Conservation (phyloP, 2,329 filamentous ascomycete genomes). For the Nectriaceae sp. region DNA sequence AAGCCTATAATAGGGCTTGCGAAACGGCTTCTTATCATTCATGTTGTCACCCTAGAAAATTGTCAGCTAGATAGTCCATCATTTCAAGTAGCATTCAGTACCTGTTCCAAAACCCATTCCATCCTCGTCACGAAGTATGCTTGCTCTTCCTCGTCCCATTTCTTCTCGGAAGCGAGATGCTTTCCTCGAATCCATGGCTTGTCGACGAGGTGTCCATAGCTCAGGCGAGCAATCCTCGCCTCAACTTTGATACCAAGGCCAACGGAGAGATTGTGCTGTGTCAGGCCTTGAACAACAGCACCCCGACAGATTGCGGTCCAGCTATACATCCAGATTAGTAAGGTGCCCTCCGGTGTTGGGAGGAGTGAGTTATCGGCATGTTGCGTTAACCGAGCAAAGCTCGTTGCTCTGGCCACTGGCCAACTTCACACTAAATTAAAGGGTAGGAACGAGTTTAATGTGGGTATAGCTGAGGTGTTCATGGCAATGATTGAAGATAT, state of each 20-base stretch:
- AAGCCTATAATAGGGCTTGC: accelerated
- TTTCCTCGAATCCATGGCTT: background rate
- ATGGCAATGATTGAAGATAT: too few relatives aligned
- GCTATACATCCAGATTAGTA: conserved; percentile 14
- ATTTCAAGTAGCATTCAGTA: too few relatives aligned
- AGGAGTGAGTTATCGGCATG: too few relatives aligned
- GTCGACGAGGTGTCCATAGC: conserved; percentile 20
- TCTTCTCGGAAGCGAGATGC: conserved; percentile 12
- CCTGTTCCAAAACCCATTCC: conserved; percentile 31
- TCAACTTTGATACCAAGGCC: conserved; percentile 11
- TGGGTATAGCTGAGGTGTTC: too few relatives aligned
- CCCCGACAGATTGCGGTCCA: conserved; percentile 40
- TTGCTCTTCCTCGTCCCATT: background rate
- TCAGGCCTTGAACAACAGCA: conserved; percentile 31
- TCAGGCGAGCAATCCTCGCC: conserved; percentile 28
- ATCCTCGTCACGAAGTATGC: conserved; percentile 6
- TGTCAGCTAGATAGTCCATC: too few relatives aligned
- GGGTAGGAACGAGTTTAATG: too few relatives aligned
- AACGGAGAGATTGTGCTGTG: background rate
- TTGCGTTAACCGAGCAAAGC: too few relatives aligned
- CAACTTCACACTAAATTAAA: too few relatives aligned
- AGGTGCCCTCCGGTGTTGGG: too few relatives aligned
- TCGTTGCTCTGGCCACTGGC: too few relatives aligned
- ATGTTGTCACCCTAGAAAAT: conserved; percentile 20
- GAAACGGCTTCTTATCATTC: background rate